These are phyloP conservation scores for Escallonia herrerae DNA, from an alignment of 129 eudicot genomes.

Conservation along the genomic window DNA sequence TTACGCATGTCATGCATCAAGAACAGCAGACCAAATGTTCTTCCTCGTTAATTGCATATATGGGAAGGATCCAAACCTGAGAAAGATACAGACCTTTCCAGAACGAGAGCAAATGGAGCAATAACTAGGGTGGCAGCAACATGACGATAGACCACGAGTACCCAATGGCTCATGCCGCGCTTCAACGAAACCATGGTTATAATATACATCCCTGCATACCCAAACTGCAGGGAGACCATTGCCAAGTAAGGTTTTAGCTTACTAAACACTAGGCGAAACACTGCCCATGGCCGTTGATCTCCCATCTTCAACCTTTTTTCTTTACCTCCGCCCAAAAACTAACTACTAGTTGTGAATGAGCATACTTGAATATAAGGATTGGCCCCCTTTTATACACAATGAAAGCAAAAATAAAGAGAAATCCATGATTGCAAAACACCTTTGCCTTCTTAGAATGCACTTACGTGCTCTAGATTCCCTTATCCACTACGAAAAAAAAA, in stretches of 20 bases:
- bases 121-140: slow-evolving; percentile 19
- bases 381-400: slow-evolving; percentile 10
- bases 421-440: neutral
- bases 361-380: neutral
- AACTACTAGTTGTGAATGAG: neutral
- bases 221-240: slow-evolving; percentile 25
- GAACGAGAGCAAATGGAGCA: slow-evolving; percentile 30
- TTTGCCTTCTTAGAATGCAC: neutral
- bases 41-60: too few relatives aligned
- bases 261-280: neutral
- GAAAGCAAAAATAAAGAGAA: neutral
- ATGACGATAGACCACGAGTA: slow-evolving; percentile 32
- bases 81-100: slow-evolving; percentile 50
- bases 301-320: slow-evolving; percentile 2
- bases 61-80: too few relatives aligned
- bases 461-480: neutral
- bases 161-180: slow-evolving; percentile 25
- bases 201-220: slow-evolving; percentile 30
- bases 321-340: neutral
- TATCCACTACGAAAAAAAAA: slow-evolving; percentile 2
- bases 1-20: too few relatives aligned
- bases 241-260: slow-evolving; percentile 24
- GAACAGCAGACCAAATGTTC: too few relatives aligned
- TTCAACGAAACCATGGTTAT: slow-evolving; percentile 21
- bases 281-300: neutral